Base-by-base conservation (phyloP, 768 basidiomycete species). In the Termitomyces sp. region DNA sequence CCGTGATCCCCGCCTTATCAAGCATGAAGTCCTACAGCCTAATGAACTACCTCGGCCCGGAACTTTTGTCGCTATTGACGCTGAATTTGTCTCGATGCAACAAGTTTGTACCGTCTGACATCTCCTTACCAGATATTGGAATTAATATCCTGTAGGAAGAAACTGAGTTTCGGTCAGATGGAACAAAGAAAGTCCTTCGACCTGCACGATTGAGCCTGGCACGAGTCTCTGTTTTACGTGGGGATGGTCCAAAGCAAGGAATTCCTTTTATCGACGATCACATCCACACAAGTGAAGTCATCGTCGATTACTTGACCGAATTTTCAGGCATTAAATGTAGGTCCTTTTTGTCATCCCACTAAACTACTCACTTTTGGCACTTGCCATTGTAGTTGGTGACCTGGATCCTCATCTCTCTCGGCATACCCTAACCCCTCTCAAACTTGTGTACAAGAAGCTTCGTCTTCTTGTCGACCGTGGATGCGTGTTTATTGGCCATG, bases 371-470 rank as follows among this genome's bases (percentile, higher is more conserved):
- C 25, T 27, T n/a, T 29, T n/a, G n/a, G n/a, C n/a, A n/a, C n/a
- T n/a, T n/a, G n/a, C n/a, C 17, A 21, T 45, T 54, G 16, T 66
- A 98, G 96, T 83, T 61, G 97, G 97, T 10, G 97, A 99, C 68
- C 78, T 99, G 50, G 94, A 98, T 67, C 92, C 91, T 9, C 77
- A 82, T 54, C 73, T 84, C 38, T 95, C 95, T 2, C 82, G 81
- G 6, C 84, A 97, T 68, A 97, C 95, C 0, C 77, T 98, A 45
- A 97, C 96, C 1, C 96, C 97, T 0, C 75, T 98, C 57, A 99
- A 99, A 66, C 82, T 96, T n/a, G 97, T 95, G 2, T 99, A 98
- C 76, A 98, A 98, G 79, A 99, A 99, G 69, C 76, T 99, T 12
- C 85, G 97, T 2, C 72, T 95, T 19, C 78, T 98, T 5, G 95